Evolutionary conservation across 78 protist genomes (phyloP).

Genomic region (Thecamonas trahens): DNA sequence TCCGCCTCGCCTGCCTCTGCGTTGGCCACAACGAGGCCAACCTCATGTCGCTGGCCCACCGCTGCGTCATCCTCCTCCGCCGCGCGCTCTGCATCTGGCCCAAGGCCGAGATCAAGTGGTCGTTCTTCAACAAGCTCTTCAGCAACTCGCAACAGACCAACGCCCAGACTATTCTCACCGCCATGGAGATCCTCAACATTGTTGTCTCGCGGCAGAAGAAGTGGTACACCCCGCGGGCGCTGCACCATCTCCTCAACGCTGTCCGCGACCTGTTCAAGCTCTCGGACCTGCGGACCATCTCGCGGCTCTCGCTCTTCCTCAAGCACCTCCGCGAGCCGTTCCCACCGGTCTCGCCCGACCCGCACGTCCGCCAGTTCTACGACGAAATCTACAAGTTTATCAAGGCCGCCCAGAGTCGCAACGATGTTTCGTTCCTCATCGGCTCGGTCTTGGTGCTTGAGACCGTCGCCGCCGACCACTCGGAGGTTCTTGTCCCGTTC

Average conservation of each 20-base stretch:
- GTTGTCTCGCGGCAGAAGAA: conserved; percentile 14
- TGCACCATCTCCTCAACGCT: not conserved
- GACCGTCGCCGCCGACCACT: conserved; percentile 28
- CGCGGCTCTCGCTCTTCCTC: no score
- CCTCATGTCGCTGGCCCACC: conserved; percentile 15
- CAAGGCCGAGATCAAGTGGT: conserved; percentile 40
- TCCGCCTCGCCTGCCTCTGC: conserved; percentile 28
- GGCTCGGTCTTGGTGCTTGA: no score
- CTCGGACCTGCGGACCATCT: no score
- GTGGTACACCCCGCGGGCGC: conserved; percentile 12
- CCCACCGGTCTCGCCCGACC: no score
- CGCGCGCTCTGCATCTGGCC: conserved; percentile 44
- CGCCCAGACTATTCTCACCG: conserved; percentile 27
- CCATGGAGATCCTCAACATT: conserved; percentile 36
- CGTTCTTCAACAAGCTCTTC: conserved; percentile 43
- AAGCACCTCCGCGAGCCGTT: no score
- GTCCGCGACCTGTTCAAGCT: no score
- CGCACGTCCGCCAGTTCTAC: no score
- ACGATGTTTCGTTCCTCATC: no score
- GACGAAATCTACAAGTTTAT: no score
- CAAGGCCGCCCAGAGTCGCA: no score
- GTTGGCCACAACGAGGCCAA: no score
- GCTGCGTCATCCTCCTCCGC: conserved; percentile 22
- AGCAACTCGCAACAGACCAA: conserved; percentile 11
- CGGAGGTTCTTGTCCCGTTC: not conserved